A percentile compares a stretch with the other conserved stretches of the same genome.
Evolutionary conservation across 805 yeast genomes (phyloP).

Genomic region (Sungouiella blattae): DNA sequence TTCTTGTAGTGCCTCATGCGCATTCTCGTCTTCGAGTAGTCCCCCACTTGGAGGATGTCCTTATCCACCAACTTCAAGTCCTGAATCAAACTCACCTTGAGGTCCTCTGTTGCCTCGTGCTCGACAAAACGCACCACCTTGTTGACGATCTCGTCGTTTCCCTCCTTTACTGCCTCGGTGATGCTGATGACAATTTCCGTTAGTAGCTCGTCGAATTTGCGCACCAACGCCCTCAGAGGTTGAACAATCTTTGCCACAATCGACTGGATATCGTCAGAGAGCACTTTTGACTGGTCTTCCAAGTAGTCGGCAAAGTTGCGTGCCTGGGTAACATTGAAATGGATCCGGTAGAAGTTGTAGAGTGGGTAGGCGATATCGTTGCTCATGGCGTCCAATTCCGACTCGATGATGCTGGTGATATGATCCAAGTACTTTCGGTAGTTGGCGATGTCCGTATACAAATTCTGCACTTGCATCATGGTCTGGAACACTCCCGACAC

Average conservation of each 20-base stretch:
- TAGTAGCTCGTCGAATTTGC: conserved; percentile 62
- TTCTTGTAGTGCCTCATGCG: conserved; percentile 56
- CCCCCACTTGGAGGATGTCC: conserved; percentile 14
- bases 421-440: conserved; percentile 49
- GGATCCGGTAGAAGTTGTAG: conserved; percentile 61
- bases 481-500: conserved; percentile 69
- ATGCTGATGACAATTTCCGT: conserved; percentile 63
- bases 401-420: conserved; percentile 52
- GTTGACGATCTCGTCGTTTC: conserved; percentile 63
- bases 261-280: conserved; percentile 61
- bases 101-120: conserved; percentile 75
- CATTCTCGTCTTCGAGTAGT: conserved; percentile 30
- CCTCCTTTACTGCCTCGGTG: conserved; percentile 69
- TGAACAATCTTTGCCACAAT: conserved; percentile 57
- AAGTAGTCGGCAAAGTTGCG: conserved; percentile 80
- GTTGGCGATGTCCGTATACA: conserved; percentile 58
- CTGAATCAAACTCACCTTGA: conserved; percentile 39
- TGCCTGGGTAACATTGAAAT: conserved; percentile 64
- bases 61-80: conserved; percentile 24
- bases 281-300: conserved; percentile 44
- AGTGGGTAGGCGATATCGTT: conserved; percentile 39
- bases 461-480: conserved; percentile 63
- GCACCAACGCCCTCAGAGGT: conserved; percentile 43
- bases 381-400: conserved; percentile 30
- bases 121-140: conserved; percentile 76